Percentiles rank a stretch among this genome's conserved stretches.
Evolutionary conservation across 1,139 yeast genomes (phyloP).

Genomic region (Arxiozyma slooffiae): DNA sequence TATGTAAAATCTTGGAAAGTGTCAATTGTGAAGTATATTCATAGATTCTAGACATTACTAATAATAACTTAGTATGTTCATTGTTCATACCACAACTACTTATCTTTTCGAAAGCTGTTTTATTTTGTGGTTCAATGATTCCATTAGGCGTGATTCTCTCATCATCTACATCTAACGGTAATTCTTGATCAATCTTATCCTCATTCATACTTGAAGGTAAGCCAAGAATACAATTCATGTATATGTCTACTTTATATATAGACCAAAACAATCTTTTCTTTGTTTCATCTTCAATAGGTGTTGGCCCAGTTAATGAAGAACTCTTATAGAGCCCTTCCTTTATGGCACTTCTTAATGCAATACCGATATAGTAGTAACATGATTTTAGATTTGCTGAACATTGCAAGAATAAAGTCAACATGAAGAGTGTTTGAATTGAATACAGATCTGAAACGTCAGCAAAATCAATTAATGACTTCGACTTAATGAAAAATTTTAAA

Average conservation of each 20-base stretch:
- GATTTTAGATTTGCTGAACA: slow-evolving; percentile 81
- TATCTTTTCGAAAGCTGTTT: slow-evolving; percentile 27
- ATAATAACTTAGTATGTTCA: slow-evolving; percentile 66
- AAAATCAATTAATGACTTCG: slow-evolving; percentile 64
- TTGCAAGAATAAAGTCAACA: slow-evolving; percentile 66
- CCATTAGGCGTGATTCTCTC: slow-evolving; percentile 8
- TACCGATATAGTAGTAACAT: slow-evolving; percentile 82
- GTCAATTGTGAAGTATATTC: slow-evolving; percentile 18
- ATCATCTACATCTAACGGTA: slow-evolving; percentile 77
- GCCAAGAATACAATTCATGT: slow-evolving; percentile 78
- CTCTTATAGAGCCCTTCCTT: slow-evolving; percentile 77
- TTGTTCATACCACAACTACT: slow-evolving; percentile 71
- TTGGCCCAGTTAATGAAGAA: slow-evolving; percentile 31
- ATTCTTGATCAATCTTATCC: slow-evolving; percentile 75
- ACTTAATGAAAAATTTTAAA: slow-evolving; percentile 72
- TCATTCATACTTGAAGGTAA: slow-evolving; percentile 52
- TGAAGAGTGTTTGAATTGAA: slow-evolving; percentile 61
- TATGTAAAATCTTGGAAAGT: slow-evolving; percentile 24
- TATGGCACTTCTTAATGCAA: slow-evolving; percentile 72
- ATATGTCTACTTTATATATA: slow-evolving; percentile 79
- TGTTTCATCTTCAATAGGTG: slow-evolving; percentile 69
- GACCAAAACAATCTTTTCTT: slow-evolving; percentile 82
- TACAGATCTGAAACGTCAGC: slow-evolving; percentile 53
- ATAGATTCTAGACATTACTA: slow-evolving; percentile 44
- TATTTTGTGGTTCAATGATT: background rate